These are phyloP conservation scores for Dactylellina cionopaga DNA, from an alignment of 2,329 filamentous ascomycete species.

Conservation along the genomic window DNA sequence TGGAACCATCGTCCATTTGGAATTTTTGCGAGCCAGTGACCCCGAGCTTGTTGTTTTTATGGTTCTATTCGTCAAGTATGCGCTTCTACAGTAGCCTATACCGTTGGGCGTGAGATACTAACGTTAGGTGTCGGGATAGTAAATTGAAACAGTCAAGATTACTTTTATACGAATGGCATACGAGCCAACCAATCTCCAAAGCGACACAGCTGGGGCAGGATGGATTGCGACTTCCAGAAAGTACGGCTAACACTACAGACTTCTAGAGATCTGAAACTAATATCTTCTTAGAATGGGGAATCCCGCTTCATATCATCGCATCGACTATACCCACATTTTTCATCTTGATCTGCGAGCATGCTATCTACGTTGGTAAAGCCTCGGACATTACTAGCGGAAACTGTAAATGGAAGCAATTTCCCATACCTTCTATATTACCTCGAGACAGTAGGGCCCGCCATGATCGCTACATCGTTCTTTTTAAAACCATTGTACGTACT, in stretches of 20 bases:
- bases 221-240: constrained; percentile 65
- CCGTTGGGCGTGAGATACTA: background rate
- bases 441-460: constrained; percentile 62
- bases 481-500: constrained; percentile 53
- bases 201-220: constrained; percentile 65
- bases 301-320: constrained; percentile 77
- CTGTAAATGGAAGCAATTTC: constrained; percentile 57
- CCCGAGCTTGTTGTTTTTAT: constrained; percentile 32
- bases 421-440: constrained; percentile 59
- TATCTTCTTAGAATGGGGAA: constrained; percentile 63
- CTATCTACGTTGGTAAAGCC: constrained; percentile 65
- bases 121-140: constrained; percentile 6
- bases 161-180: constrained; percentile 71
- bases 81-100: background rate
- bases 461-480: constrained; percentile 64
- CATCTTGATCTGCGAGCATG: constrained; percentile 71
- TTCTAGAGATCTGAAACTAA: constrained; percentile 51
- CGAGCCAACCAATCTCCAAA: constrained; percentile 64
- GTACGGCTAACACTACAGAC: constrained; percentile 45
- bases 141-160: constrained; percentile 65
- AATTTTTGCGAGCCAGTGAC: constrained; percentile 40
- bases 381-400: constrained; percentile 60
- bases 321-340: constrained; percentile 77
- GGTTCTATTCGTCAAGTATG: constrained; percentile 44
- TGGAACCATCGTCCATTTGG: constrained; percentile 35